Conservation (phyloP, 345 rosid genomes). For the Capsella bursapastoris region DNA sequence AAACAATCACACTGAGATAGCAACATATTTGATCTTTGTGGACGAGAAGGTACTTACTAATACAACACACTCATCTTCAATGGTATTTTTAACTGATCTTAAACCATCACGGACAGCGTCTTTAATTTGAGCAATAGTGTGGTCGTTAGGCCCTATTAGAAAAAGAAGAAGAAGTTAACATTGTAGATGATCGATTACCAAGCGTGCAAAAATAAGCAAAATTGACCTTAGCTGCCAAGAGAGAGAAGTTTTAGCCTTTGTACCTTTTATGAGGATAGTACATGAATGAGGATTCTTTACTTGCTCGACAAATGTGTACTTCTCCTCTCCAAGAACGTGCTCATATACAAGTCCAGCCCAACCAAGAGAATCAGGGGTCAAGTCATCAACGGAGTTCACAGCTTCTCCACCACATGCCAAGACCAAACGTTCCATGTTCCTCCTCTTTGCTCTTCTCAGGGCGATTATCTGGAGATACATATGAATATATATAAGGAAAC, state of each 20-base stretch:
- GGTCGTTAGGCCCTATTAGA: constrained; percentile 87
- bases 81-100: constrained; percentile 90
- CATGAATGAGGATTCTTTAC: constrained; percentile 93
- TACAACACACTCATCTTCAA: constrained; percentile 91
- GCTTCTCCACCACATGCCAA: constrained; percentile 99
- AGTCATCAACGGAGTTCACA: constrained; percentile 85
- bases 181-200: constrained; percentile 19
- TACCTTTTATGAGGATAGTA: constrained; percentile 95
- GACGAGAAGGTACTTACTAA: constrained; percentile 58
- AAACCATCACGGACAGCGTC: constrained; percentile 98
- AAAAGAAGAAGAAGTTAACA: not conserved
- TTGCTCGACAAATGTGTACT: constrained; percentile 95
- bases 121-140: constrained; percentile 97
- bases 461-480: constrained; percentile 73
- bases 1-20: not conserved
- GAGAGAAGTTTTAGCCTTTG: constrained; percentile 3
- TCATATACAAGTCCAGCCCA: constrained; percentile 99
- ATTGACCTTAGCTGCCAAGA: not conserved
- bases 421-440: constrained; percentile 97
- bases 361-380: constrained; percentile 90
- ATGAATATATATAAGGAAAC: constrained; percentile 19
- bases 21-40: not conserved
- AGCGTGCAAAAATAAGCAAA: not conserved
- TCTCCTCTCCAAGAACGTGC: constrained; percentile 93
- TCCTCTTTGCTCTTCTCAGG: constrained; percentile 96